These are phyloP conservation scores for Penicillium daleae DNA, from an alignment of 495 filamentous ascomycete species.

Conservation along the genomic window DNA sequence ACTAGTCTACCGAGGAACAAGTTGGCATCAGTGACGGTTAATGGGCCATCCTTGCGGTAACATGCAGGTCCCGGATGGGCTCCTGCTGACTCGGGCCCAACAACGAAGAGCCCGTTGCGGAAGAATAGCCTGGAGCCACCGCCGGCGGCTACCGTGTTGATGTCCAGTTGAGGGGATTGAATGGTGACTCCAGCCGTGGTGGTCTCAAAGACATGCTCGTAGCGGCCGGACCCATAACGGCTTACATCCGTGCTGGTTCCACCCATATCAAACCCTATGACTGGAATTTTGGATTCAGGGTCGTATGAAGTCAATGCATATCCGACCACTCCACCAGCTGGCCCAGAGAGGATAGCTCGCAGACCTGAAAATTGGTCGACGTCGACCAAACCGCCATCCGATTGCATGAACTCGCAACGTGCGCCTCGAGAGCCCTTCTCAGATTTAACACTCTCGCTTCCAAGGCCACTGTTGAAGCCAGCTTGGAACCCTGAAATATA, in stretches of 20 bases:
- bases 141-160: slow-evolving; percentile 94
- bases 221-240: slow-evolving; percentile 69
- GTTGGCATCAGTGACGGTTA: slow-evolving; percentile 92
- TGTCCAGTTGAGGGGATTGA: slow-evolving; percentile 90
- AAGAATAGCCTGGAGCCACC: slow-evolving; percentile 85
- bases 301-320: slow-evolving; percentile 90
- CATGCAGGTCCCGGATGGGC: slow-evolving; percentile 91
- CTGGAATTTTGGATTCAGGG: slow-evolving; percentile 72
- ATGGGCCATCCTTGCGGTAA: slow-evolving; percentile 86
- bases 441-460: slow-evolving; percentile 31
- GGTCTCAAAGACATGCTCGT: slow-evolving; percentile 94
- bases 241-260: slow-evolving; percentile 93
- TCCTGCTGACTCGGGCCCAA: slow-evolving; percentile 88
- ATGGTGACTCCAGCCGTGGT: slow-evolving; percentile 92
- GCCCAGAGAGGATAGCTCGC: slow-evolving; percentile 57
- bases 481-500: slow-evolving; percentile 82
- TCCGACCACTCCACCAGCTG: slow-evolving; percentile 73
- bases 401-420: slow-evolving; percentile 53
- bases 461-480: slow-evolving; percentile 54
- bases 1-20: slow-evolving; percentile 81
- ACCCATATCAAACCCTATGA: slow-evolving; percentile 95
- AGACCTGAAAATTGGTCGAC: slow-evolving; percentile 53
- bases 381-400: slow-evolving; percentile 53
- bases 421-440: slow-evolving; percentile 48
- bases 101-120: slow-evolving; percentile 84